Conservation (phyloP, 441 rosid species). For the Erodium trifolium region DNA sequence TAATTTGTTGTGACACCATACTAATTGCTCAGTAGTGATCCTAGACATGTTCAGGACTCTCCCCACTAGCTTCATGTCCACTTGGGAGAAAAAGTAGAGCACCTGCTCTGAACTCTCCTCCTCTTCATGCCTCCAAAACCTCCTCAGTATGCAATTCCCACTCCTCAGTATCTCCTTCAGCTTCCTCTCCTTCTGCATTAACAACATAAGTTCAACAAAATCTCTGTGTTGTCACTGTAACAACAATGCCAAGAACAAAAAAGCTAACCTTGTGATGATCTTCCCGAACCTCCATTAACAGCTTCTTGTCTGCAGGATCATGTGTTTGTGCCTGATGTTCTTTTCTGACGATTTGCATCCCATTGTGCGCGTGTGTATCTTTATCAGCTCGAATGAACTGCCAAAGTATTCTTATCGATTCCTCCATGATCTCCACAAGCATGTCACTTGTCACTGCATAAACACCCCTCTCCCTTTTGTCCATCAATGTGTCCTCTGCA, state of each 20-base stretch:
- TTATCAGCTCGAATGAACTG: conserved; percentile 70
- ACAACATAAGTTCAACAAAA: neutral
- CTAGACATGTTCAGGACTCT: conserved; percentile 76
- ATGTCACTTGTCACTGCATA: conserved; percentile 33
- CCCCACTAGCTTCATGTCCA: conserved; percentile 74
- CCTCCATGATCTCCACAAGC: conserved; percentile 75
- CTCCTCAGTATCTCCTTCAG: conserved; percentile 57
- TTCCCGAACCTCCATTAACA: conserved; percentile 42
- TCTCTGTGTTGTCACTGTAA: too few species aligned
- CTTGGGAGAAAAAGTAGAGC: conserved; percentile 72
- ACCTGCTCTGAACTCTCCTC: conserved; percentile 53
- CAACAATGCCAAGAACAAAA: too few species aligned
- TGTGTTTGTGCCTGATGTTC: conserved; percentile 51
- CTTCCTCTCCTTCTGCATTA: conserved; percentile 67
- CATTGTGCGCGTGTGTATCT: conserved; percentile 25
- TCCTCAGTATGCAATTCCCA: conserved; percentile 63
- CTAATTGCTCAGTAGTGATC: conserved; percentile 52
- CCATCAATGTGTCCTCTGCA: conserved; percentile 45
- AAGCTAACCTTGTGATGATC: conserved; percentile 50
- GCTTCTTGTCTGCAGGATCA: conserved; percentile 39
- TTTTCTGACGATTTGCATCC: conserved; percentile 21
- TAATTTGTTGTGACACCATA: conserved; percentile 68
- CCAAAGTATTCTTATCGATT: conserved; percentile 80
- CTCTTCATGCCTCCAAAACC: conserved; percentile 34
- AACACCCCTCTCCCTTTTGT: too few species aligned